These are phyloP conservation scores for Didymella pinodella DNA, from an alignment of 2,329 filamentous ascomycete genomes.

Conservation along the genomic window DNA sequence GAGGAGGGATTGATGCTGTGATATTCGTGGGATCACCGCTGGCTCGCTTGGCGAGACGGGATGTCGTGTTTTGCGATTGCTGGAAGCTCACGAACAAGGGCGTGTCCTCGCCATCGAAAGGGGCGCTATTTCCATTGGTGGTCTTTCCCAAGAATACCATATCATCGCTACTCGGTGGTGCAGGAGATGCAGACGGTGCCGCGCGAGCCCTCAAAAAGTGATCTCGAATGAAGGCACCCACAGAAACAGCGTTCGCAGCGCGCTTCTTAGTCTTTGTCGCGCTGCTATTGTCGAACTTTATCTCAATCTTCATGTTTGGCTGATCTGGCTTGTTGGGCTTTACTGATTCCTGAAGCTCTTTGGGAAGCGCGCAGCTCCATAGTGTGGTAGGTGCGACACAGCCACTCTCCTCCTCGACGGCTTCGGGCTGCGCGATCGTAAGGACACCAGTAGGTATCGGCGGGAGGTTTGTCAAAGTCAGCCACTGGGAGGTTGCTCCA, in stretches of 20 bases:
- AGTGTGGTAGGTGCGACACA: slow-evolving; percentile 77
- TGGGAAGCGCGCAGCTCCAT: slow-evolving; percentile 88
- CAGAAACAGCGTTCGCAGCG: slow-evolving; percentile 67
- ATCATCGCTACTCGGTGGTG: slow-evolving; percentile 70
- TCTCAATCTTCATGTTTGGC: slow-evolving; percentile 82
- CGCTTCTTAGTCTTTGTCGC: slow-evolving; percentile 51
- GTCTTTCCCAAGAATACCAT: slow-evolving; percentile 85
- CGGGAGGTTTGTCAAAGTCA: slow-evolving; percentile 86
- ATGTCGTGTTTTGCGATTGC: slow-evolving; percentile 40
- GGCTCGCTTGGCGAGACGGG: slow-evolving; percentile 50
- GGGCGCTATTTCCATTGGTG: slow-evolving; percentile 74
- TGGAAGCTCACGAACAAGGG: slow-evolving; percentile 87
- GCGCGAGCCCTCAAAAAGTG: slow-evolving; percentile 38
- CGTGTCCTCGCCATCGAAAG: slow-evolving; percentile 84
- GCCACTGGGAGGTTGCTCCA: slow-evolving; percentile 63
- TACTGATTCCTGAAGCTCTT: slow-evolving; percentile 73
- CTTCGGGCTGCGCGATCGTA: slow-evolving; percentile 77
- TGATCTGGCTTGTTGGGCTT: slow-evolving; percentile 70
- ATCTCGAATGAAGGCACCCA: slow-evolving; percentile 46
- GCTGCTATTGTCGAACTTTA: slow-evolving; percentile 66
- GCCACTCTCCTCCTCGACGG: slow-evolving; percentile 67
- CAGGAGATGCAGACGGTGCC: slow-evolving; percentile 59
- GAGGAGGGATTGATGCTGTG: slow-evolving; percentile 67
- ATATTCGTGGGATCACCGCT: slow-evolving; percentile 51
- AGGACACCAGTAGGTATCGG: slow-evolving; percentile 84